Evolutionary conservation across 2,329 filamentous ascomycete species (phyloP).

Genomic region (Aspergillus brasiliensis): DNA sequence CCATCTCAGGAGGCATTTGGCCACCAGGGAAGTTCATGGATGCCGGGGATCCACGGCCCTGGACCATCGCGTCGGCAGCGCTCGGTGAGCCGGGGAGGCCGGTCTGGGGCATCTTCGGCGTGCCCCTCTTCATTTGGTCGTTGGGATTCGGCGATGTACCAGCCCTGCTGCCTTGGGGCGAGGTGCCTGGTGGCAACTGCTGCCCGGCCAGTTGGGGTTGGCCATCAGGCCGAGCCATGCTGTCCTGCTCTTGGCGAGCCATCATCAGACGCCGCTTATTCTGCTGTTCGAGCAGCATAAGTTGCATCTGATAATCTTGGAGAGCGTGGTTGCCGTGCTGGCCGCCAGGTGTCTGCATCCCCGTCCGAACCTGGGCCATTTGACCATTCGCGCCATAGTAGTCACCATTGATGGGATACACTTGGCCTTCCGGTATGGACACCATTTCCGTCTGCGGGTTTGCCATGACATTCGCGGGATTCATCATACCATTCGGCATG

Average conservation of each 20-base stretch:
- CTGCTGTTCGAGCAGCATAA: slow-evolving; percentile 69
- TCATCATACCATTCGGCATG: slow-evolving; percentile 72
- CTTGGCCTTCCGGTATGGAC: slow-evolving; percentile 65
- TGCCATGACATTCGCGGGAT: slow-evolving; percentile 62
- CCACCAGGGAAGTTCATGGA: slow-evolving; percentile 58
- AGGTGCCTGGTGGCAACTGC: slow-evolving; percentile 58
- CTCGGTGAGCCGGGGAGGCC: slow-evolving; percentile 61
- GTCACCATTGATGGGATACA: slow-evolving; percentile 46
- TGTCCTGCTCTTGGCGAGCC: slow-evolving; percentile 68
- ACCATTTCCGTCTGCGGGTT: slow-evolving; percentile 79
- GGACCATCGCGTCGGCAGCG: slow-evolving; percentile 58
- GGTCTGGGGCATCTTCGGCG: slow-evolving; percentile 60
- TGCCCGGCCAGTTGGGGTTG: slow-evolving; percentile 50
- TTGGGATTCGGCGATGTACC: slow-evolving; percentile 63
- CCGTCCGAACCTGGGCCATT: slow-evolving; percentile 50
- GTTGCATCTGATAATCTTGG: slow-evolving; percentile 70
- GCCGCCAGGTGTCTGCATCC: slow-evolving; percentile 44
- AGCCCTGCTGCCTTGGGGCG: slow-evolving; percentile 57
- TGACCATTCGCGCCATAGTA: slow-evolving; percentile 64
- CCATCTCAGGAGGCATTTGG: slow-evolving; percentile 54
- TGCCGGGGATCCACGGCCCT: slow-evolving; percentile 61
- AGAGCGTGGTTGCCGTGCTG: slow-evolving; percentile 61
- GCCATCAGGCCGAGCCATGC: slow-evolving; percentile 55
- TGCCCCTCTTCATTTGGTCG: slow-evolving; percentile 65
- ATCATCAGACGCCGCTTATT: slow-evolving; percentile 69